Evolutionary conservation across 345 rosid genomes (phyloP).

Genomic region (Salix caprea): DNA sequence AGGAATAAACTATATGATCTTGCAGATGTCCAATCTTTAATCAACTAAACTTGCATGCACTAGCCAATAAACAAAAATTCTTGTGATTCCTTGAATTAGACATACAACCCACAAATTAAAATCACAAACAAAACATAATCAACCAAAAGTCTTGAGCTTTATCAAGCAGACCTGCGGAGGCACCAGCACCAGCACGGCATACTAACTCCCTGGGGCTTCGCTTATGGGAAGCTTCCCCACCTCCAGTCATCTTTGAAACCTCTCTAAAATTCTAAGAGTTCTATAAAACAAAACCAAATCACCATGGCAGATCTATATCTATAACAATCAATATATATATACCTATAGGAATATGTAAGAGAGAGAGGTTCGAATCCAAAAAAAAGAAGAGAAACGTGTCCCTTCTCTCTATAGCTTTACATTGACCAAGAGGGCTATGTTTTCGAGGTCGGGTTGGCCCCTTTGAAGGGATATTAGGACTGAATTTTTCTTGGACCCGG

Average conservation of each 20-base stretch:
- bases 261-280: slow-evolving; percentile 9
- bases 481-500: background rate
- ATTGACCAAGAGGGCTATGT: background rate
- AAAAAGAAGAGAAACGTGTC: background rate
- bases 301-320: slow-evolving; percentile 30
- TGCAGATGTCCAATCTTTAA: background rate
- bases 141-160: background rate
- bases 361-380: background rate
- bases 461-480: slow-evolving; percentile 18
- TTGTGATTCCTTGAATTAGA: background rate
- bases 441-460: background rate
- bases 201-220: slow-evolving; percentile 37
- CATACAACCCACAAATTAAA: slow-evolving; percentile 2
- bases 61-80: background rate
- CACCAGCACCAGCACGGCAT: slow-evolving; percentile 75
- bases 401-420: slow-evolving; percentile 29
- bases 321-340: background rate
- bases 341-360: background rate
- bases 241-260: slow-evolving; percentile 42
- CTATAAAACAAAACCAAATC: slow-evolving; percentile 6
- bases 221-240: slow-evolving; percentile 33
- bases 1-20: background rate
- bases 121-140: background rate
- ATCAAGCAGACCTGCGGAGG: slow-evolving; percentile 65
- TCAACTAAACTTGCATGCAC: background rate